Percentiles rank a stretch among this genome's conserved stretches.
phyloP scores from a whole-genome alignment of 805 yeast species.

The Candida pini region DNA sequence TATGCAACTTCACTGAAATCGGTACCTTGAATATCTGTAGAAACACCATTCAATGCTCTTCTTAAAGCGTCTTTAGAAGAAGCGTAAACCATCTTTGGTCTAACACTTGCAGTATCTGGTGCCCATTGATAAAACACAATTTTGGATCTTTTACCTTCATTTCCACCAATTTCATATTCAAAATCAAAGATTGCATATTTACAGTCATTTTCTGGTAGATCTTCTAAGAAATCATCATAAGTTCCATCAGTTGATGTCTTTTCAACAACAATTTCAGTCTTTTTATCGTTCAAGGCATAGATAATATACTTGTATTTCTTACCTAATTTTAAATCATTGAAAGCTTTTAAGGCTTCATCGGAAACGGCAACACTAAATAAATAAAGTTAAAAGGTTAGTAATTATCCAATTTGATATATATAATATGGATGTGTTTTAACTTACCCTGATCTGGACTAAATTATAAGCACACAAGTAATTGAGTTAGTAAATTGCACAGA shows the following conservation, averaged over 20 bases:
- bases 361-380: constrained; percentile 65
- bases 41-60: constrained; percentile 92
- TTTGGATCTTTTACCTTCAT: constrained; percentile 87
- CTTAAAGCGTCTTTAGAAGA: constrained; percentile 97
- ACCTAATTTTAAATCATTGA: constrained; percentile 94
- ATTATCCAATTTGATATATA: too few relatives aligned
- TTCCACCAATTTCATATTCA: constrained; percentile 83
- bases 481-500: too few relatives aligned
- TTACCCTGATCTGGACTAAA: constrained; percentile 32
- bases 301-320: constrained; percentile 81
- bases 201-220: constrained; percentile 93
- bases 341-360: constrained; percentile 85
- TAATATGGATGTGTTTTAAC: constrained; percentile 8
- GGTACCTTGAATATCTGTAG: constrained; percentile 95
- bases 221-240: constrained; percentile 81
- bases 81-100: constrained; percentile 97
- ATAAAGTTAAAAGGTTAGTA: too few relatives aligned
- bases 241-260: constrained; percentile 68
- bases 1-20: constrained; percentile 95
- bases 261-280: constrained; percentile 87
- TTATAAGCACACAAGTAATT: too few relatives aligned
- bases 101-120: constrained; percentile 94
- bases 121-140: constrained; percentile 84
- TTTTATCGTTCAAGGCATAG: constrained; percentile 73
- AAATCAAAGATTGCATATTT: constrained; percentile 96